Evolutionary conservation across 1,284 basidiomycete species (phyloP), one percentile per base, ranked within the genome.

Genomic region (Ganoderma meredithae): DNA sequence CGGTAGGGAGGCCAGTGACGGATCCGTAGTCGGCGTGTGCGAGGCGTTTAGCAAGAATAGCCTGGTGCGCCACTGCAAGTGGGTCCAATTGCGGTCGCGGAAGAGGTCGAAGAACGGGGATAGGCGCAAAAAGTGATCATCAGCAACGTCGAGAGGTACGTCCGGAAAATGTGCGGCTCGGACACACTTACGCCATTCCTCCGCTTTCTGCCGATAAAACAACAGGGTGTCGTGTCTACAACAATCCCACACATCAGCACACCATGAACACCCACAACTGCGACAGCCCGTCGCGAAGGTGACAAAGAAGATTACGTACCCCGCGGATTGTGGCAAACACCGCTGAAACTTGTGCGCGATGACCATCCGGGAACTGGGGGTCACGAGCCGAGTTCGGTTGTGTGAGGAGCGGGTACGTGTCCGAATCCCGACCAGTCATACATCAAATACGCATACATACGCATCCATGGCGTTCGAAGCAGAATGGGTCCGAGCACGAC

Each of bases 181-280:
- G 36, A 59, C 25, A 85, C 90, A 85, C 90, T 76, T 83, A 93
- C 91, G 79, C 92, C 91, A 93, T 76, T 92, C 90, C 73, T 89
- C 86, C 9, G 90, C 89, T 76, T 92, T 92, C 68, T 79, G 78
- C 22, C 89, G 84, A 71, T 89, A 84, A 73, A 91, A 87, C n/a
- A 86, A 73, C 5, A 85, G 82, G 71, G 82, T 84, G 60, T 87
- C 80, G 71, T 86, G 82, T 52, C 87, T 89, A 69, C 33, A 39
- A 39, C 36, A 60, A 68, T 68, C 64, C 55, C 69, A 59, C 56
- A 49, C 69, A 70, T 72, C 69, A 72, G 69, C 31, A 27, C 71
- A 72, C 66, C 64, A 67, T 60, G 62, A 68, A 62, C 71, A 70
- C 69, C 71, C 68, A 72, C 71, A 72, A 72, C 64, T 25, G 62